A percentile compares a stretch with the other conserved stretches of the same genome.
These are phyloP conservation scores for Trypanosoma vivax DNA, from an alignment of 208 protist species.

Conservation along the genomic window DNA sequence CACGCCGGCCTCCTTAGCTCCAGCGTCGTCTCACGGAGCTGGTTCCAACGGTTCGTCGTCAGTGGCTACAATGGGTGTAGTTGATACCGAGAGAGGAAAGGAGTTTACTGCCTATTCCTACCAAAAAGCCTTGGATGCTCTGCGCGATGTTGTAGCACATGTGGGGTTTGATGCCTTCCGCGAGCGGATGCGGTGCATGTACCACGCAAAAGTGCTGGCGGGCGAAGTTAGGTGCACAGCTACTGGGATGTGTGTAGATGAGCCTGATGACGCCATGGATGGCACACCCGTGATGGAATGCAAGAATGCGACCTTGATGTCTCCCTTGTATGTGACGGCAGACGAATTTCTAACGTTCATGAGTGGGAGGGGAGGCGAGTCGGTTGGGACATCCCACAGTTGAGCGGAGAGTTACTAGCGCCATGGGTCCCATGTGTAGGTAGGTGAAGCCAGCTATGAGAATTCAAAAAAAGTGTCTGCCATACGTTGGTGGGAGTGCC, in stretches of 20 bases:
- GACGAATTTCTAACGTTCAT: conserved; percentile 14
- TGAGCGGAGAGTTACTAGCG: no score
- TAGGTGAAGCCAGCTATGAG: no score
- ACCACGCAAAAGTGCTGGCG: conserved; percentile 20
- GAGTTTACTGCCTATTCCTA: conserved; percentile 70
- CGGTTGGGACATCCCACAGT: no score
- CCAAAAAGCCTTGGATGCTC: conserved; percentile 36
- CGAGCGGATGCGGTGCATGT: conserved; percentile 21
- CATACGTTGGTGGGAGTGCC: no score
- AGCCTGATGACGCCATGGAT: neutral
- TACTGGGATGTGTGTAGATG: neutral
- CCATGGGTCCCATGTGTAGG: no score
- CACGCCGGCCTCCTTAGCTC: neutral
- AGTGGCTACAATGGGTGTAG: conserved; percentile 4
- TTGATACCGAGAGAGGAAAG: conserved; percentile 42
- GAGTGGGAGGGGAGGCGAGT: no score
- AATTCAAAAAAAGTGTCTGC: no score
- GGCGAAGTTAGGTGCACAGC: neutral
- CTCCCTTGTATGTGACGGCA: conserved; percentile 13
- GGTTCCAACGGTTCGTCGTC: conserved; percentile 3
- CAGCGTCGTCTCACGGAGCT: neutral
- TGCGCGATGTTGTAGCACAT: conserved; percentile 25
- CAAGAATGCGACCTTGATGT: neutral
- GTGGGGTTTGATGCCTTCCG: conserved; percentile 37
- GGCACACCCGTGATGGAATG: neutral